Conservation (phyloP, 371 early-diverging fungal species). For the Mortierella polycephala region DNA sequence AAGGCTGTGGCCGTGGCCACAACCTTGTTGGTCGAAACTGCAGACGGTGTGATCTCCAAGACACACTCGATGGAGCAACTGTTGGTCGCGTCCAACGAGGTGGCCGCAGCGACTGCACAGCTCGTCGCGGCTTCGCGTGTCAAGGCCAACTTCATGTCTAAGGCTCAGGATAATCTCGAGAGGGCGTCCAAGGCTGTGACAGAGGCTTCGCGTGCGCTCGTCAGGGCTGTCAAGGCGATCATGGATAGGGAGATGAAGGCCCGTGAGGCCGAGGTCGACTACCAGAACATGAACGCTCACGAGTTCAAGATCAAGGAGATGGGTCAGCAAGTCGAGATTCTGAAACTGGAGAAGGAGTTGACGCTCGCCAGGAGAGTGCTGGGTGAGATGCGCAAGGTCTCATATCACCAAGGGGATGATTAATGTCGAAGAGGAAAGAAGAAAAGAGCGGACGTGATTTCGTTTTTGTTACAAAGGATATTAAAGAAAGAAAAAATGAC, state of each 20-base stretch:
- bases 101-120: constrained; percentile 95
- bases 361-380: constrained; percentile 85
- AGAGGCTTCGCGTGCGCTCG: constrained; percentile 91
- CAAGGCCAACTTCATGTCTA: constrained; percentile 90
- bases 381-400: constrained; percentile 90
- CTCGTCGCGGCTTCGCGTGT: constrained; percentile 97
- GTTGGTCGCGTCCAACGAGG: constrained; percentile 96
- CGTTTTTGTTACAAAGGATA: background rate
- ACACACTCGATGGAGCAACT: constrained; percentile 93
- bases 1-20: constrained; percentile 95
- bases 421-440: constrained; percentile 5
- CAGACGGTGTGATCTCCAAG: constrained; percentile 95
- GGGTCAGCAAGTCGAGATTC: constrained; percentile 97
- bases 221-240: constrained; percentile 89
- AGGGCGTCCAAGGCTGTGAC: constrained; percentile 93
- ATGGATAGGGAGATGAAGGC: constrained; percentile 78
- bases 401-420: constrained; percentile 70
- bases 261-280: constrained; percentile 70
- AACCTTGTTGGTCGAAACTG: constrained; percentile 90
- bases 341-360: constrained; percentile 94
- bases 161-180: constrained; percentile 92
- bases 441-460: background rate
- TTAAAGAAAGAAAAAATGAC: no score
- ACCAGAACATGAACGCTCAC: constrained; percentile 82
- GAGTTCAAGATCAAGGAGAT: constrained; percentile 96